Conservation (phyloP, 192 early-diverging fungal genomes). For the Umbelopsis sp. region DNA sequence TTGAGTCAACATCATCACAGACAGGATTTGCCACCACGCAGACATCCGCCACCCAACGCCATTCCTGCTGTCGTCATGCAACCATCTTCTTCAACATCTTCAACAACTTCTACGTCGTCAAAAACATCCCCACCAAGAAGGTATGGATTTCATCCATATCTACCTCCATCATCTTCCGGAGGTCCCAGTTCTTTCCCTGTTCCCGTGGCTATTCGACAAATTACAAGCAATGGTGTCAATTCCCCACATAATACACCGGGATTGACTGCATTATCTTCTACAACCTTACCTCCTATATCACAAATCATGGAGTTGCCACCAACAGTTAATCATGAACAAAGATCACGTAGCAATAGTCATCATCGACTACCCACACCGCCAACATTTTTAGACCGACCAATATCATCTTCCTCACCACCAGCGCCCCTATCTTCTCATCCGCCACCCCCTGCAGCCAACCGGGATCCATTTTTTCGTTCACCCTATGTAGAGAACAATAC, state of each 20-base stretch:
- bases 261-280: constrained; percentile 5
- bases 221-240: constrained; percentile 11
- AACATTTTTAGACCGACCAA: background rate
- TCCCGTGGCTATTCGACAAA: constrained; percentile 15
- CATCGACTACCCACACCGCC: constrained; percentile 4
- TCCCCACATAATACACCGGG: constrained; percentile 9
- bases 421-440: background rate
- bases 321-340: background rate
- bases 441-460: background rate
- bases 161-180: background rate
- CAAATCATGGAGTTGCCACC: constrained; percentile 11
- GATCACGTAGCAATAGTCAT: constrained; percentile 5
- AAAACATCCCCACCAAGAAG: background rate
- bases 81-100: background rate
- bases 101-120: background rate
- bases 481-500: background rate
- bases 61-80: background rate
- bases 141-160: constrained; percentile 7
- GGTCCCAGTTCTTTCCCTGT: background rate
- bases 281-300: background rate
- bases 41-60: background rate
- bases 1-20: constrained; percentile 30
- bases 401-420: background rate
- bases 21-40: background rate
- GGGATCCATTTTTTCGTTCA: constrained; percentile 9